These are phyloP conservation scores for Hyaloscypha bicolor DNA, from an alignment of 495 filamentous ascomycete genomes.

Conservation along the genomic window DNA sequence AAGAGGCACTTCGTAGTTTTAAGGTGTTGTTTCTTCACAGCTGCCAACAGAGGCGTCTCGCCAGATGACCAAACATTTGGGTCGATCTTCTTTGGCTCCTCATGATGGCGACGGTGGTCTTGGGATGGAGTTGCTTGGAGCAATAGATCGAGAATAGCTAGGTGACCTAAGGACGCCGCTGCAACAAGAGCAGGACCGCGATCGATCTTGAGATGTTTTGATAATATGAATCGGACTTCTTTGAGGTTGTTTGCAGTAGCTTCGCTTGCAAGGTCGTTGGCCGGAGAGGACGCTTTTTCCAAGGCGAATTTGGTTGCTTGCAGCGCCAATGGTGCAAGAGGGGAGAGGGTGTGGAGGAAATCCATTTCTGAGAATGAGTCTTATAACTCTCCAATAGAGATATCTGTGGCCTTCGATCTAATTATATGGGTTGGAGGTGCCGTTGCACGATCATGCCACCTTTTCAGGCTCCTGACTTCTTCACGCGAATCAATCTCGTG, in stretches of 20 bases:
- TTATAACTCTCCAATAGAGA: too few relatives aligned
- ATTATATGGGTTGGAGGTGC: too few relatives aligned
- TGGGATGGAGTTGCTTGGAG: neutral
- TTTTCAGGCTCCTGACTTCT: too few relatives aligned
- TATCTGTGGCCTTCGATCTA: too few relatives aligned
- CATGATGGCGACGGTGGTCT: neutral
- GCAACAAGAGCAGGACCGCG: conserved; percentile 19
- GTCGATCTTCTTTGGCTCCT: neutral
- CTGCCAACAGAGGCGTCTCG: conserved; percentile 20
- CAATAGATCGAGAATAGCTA: conserved; percentile 11
- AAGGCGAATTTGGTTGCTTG: conserved; percentile 19
- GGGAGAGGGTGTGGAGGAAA: conserved; percentile 2
- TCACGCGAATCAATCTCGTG: too few relatives aligned
- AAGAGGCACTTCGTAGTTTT: conserved; percentile 16
- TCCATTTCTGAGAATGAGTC: neutral
- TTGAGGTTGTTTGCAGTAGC: conserved; percentile 10
- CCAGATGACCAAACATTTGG: conserved; percentile 11
- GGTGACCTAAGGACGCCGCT: conserved; percentile 6
- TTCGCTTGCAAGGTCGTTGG: conserved; percentile 10
- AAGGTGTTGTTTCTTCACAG: conserved; percentile 14
- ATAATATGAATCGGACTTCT: neutral
- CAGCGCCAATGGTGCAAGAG: conserved; percentile 13
- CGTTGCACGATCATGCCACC: too few relatives aligned
- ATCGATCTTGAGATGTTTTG: conserved; percentile 11
- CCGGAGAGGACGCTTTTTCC: neutral